A percentile compares a stretch with the other conserved stretches of the same genome.
phyloP scores from a whole-genome alignment of 805 yeast species.

The Schwanniomyces sp. region DNA sequence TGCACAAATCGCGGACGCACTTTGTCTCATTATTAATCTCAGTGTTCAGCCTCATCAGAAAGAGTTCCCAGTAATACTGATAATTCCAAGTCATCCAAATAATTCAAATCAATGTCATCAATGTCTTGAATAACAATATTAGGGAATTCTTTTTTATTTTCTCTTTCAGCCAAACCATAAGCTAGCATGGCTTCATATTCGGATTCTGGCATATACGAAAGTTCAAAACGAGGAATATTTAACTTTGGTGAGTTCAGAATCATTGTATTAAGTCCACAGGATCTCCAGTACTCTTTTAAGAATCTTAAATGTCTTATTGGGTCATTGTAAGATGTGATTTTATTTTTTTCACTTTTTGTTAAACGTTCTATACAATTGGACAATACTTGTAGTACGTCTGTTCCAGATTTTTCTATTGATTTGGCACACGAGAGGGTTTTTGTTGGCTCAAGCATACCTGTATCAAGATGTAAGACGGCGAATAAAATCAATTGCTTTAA shows the following conservation, averaged over 20 bases:
- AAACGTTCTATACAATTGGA: constrained; percentile 24
- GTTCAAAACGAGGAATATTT: not conserved
- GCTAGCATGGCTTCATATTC: not conserved
- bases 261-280: not conserved
- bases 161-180: not conserved
- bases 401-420: constrained; percentile 16
- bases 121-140: not conserved
- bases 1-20: not conserved
- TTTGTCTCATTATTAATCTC: not conserved
- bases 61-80: not conserved
- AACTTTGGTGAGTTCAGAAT: not conserved
- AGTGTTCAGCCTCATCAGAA: not conserved
- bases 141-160: not conserved
- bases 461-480: constrained; percentile 15
- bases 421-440: constrained; percentile 17
- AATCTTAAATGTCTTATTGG: constrained; percentile 1
- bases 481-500: constrained; percentile 23
- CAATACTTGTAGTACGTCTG: constrained; percentile 13
- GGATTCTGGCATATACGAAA: not conserved
- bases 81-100: not conserved
- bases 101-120: not conserved
- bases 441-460: constrained; percentile 11
- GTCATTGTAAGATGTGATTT: constrained; percentile 1
- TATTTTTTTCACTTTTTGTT: constrained; percentile 6
- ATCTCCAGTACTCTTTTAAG: constrained; percentile 2